These are phyloP conservation scores for Calocera cornea DNA, from an alignment of 768 basidiomycete genomes.

Conservation along the genomic window DNA sequence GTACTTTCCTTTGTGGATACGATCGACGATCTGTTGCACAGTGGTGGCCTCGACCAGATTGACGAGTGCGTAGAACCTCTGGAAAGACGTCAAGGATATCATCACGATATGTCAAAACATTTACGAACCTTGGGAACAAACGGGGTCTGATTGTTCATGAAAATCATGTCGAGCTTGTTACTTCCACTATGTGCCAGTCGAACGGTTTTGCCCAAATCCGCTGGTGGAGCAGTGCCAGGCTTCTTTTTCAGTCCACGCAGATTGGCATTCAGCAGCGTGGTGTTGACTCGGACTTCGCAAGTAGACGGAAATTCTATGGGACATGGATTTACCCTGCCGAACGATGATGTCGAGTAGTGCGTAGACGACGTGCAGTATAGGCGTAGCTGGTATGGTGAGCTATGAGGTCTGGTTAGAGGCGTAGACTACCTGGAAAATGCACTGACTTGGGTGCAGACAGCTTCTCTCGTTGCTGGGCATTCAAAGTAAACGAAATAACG, in stretches of 20 bases:
- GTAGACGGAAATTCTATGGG: conserved; percentile 84
- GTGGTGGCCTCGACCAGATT: conserved; percentile 70
- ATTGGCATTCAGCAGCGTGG: conserved; percentile 50
- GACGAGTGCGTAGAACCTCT: conserved; percentile 81
- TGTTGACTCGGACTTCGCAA: conserved; percentile 82
- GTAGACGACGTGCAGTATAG: conserved; percentile 79
- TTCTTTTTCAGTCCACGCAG: conserved; percentile 91
- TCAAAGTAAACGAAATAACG: conserved; percentile 49
- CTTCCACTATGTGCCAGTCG: conserved; percentile 32
- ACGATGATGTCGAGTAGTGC: conserved; percentile 44
- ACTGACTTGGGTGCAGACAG: conserved; percentile 44
- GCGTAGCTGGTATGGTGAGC: conserved; percentile 63
- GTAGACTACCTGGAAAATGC: not conserved
- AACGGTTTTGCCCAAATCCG: conserved; percentile 41
- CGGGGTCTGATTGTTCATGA: conserved; percentile 77
- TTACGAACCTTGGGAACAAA: conserved; percentile 48
- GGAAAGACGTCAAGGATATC: not conserved
- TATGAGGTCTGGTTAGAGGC: conserved; percentile 19
- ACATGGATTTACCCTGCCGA: conserved; percentile 41
- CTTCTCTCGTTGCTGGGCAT: conserved; percentile 46
- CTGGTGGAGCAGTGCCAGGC: conserved; percentile 85
- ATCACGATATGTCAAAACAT: not conserved
- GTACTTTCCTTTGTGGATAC: conserved; percentile 53
- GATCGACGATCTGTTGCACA: conserved; percentile 55
- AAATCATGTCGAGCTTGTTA: conserved; percentile 76